Evolutionary conservation across 2,329 filamentous ascomycete genomes (phyloP).

Genomic region (Cytospora schulzeri): DNA sequence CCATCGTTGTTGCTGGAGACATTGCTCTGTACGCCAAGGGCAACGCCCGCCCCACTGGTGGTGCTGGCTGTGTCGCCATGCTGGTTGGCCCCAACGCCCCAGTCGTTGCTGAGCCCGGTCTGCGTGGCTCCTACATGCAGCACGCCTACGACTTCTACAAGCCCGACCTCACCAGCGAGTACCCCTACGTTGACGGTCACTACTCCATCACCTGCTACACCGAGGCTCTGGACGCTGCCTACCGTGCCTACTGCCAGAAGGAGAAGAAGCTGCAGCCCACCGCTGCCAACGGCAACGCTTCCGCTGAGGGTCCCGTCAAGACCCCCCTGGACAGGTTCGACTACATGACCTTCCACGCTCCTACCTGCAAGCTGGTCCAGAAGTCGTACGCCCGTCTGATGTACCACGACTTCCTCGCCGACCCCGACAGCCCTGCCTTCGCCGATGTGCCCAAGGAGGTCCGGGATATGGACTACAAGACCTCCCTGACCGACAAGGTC

Average conservation of each 20-base stretch:
- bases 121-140: slow-evolving; percentile 78
- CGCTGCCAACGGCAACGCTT: slow-evolving; percentile 50
- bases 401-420: slow-evolving; percentile 81
- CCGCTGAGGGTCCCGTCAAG: slow-evolving; percentile 56
- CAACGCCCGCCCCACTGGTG: slow-evolving; percentile 77
- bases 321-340: slow-evolving; percentile 78
- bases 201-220: slow-evolving; percentile 83
- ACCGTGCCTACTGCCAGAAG: slow-evolving; percentile 77
- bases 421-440: slow-evolving; percentile 69
- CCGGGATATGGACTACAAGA: slow-evolving; percentile 75
- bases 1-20: slow-evolving; percentile 77
- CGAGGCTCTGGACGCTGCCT: slow-evolving; percentile 77
- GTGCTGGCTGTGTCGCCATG: slow-evolving; percentile 78
- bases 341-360: slow-evolving; percentile 80
- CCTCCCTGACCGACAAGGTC: slow-evolving; percentile 77
- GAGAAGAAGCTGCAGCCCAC: slow-evolving; percentile 60
- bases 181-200: slow-evolving; percentile 82
- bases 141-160: slow-evolving; percentile 92
- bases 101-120: slow-evolving; percentile 74
- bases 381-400: slow-evolving; percentile 83
- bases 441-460: slow-evolving; percentile 75
- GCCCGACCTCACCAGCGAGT: slow-evolving; percentile 84
- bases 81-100: slow-evolving; percentile 78
- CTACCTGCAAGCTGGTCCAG: slow-evolving; percentile 83
- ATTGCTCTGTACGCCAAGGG: slow-evolving; percentile 87